These are phyloP conservation scores for Hypholoma sublateritium DNA, from an alignment of 768 basidiomycete genomes.

Conservation along the genomic window DNA sequence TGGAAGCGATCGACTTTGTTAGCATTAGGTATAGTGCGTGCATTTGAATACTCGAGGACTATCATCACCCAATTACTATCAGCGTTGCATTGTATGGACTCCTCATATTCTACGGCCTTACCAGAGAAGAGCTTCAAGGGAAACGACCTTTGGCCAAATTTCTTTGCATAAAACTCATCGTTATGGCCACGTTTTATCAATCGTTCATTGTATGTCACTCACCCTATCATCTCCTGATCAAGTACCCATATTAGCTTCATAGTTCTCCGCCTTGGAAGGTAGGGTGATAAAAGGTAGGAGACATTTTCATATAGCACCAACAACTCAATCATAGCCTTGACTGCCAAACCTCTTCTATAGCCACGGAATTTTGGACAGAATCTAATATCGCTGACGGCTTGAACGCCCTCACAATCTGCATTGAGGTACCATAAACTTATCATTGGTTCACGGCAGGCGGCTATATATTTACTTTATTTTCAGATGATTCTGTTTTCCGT, in stretches of 20 bases:
- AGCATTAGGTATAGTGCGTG: slow-evolving; percentile 64
- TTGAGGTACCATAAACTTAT: slow-evolving; percentile 55
- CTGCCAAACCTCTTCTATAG: slow-evolving; percentile 27
- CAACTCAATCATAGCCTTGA: neutral
- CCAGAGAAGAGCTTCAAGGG: slow-evolving; percentile 73
- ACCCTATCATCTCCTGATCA: neutral
- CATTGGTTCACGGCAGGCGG: slow-evolving; percentile 6
- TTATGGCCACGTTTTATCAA: slow-evolving; percentile 91
- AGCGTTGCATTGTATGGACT: slow-evolving; percentile 88
- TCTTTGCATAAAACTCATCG: slow-evolving; percentile 81
- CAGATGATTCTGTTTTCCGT: slow-evolving; percentile 84
- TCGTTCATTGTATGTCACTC: slow-evolving; percentile 57
- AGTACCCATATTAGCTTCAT: neutral
- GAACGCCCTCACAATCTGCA: slow-evolving; percentile 77
- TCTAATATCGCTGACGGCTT: slow-evolving; percentile 86
- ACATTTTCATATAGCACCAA: neutral
- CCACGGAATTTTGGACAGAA: slow-evolving; percentile 77
- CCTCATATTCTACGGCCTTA: slow-evolving; percentile 80
- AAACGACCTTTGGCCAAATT: slow-evolving; percentile 84
- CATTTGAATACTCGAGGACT: neutral
- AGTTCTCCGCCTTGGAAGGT: slow-evolving; percentile 70
- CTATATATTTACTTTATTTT: slow-evolving; percentile 9
- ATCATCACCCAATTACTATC: neutral
- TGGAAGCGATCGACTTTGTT: slow-evolving; percentile 73
- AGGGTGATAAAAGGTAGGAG: slow-evolving; percentile 62